Evolutionary conservation across 805 yeast genomes (phyloP).

Genomic region (Candida succiphila): DNA sequence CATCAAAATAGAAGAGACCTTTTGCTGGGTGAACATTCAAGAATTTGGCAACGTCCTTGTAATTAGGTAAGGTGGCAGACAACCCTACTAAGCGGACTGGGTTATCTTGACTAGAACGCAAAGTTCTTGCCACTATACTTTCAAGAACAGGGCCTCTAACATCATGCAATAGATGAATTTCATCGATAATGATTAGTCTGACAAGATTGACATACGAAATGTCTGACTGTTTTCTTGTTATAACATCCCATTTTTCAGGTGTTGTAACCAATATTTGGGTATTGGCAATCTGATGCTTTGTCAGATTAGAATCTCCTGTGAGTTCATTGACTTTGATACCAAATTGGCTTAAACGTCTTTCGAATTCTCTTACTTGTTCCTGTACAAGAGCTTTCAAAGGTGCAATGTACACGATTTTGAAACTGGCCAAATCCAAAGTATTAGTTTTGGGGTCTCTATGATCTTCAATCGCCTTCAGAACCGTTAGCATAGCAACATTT

Average conservation of each 20-base stretch:
- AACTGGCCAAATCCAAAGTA: slow-evolving; percentile 39
- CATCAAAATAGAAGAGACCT: slow-evolving; percentile 74
- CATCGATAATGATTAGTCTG: slow-evolving; percentile 74
- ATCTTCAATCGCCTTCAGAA: slow-evolving; percentile 51
- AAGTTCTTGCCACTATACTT: slow-evolving; percentile 70
- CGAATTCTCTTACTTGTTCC: slow-evolving; percentile 85
- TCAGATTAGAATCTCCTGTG: slow-evolving; percentile 81
- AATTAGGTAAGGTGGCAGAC: slow-evolving; percentile 91
- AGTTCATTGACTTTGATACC: slow-evolving; percentile 75
- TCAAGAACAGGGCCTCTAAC: slow-evolving; percentile 94
- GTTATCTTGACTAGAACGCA: slow-evolving; percentile 34
- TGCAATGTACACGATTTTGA: slow-evolving; percentile 82
- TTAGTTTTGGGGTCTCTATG: slow-evolving; percentile 37
- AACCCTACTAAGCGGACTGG: slow-evolving; percentile 68
- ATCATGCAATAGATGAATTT: slow-evolving; percentile 86
- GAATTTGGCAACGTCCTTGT: slow-evolving; percentile 75
- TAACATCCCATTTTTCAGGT: slow-evolving; percentile 97
- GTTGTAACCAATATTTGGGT: slow-evolving; percentile 87
- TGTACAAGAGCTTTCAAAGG: slow-evolving; percentile 93
- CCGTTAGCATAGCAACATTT: slow-evolving; percentile 84
- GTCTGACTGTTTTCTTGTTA: slow-evolving; percentile 74
- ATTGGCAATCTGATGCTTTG: slow-evolving; percentile 62
- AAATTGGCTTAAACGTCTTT: slow-evolving; percentile 50
- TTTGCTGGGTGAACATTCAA: slow-evolving; percentile 48
- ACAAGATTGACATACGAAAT: slow-evolving; percentile 56